A percentile compares a stretch with the other conserved stretches of the same genome.
Conservation (phyloP, 2,329 filamentous ascomycete species). For the Exserohilum rostratum region DNA sequence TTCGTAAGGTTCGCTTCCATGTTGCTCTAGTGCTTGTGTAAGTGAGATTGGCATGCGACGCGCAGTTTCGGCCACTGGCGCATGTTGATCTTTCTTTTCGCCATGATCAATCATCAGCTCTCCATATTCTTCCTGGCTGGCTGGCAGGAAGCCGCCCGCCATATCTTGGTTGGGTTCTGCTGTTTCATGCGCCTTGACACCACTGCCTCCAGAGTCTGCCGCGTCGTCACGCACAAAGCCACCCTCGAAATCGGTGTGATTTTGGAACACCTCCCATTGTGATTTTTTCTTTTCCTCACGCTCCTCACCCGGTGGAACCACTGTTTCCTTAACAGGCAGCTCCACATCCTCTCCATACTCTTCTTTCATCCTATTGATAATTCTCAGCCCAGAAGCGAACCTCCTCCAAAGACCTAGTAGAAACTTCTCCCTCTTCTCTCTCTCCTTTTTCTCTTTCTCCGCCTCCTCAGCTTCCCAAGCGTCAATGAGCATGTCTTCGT, state of each 20-base stretch:
- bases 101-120: constrained; percentile 43
- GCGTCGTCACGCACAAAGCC: constrained; percentile 49
- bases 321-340: constrained; percentile 70
- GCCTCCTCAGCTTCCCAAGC: constrained; percentile 77
- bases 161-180: constrained; percentile 31
- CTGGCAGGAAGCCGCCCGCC: constrained; percentile 45
- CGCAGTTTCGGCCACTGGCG: constrained; percentile 13
- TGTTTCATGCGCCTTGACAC: constrained; percentile 20
- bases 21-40: constrained; percentile 36
- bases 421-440: constrained; percentile 78
- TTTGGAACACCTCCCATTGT: constrained; percentile 43
- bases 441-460: constrained; percentile 75
- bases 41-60: constrained; percentile 47
- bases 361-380: constrained; percentile 58
- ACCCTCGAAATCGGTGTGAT: constrained; percentile 47
- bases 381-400: constrained; percentile 83
- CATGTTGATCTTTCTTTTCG: constrained; percentile 20
- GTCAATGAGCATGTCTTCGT: constrained; percentile 75
- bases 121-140: constrained; percentile 43
- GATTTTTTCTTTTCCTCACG: constrained; percentile 62
- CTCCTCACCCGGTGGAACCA: constrained; percentile 50
- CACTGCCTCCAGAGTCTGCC: constrained; percentile 12
- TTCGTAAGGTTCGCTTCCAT: constrained; percentile 5
- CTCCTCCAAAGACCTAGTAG: constrained; percentile 82
- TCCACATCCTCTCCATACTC: constrained; percentile 43